Conservation (phyloP, 345 rosid genomes). For the Raphanus raphanistrum region DNA sequence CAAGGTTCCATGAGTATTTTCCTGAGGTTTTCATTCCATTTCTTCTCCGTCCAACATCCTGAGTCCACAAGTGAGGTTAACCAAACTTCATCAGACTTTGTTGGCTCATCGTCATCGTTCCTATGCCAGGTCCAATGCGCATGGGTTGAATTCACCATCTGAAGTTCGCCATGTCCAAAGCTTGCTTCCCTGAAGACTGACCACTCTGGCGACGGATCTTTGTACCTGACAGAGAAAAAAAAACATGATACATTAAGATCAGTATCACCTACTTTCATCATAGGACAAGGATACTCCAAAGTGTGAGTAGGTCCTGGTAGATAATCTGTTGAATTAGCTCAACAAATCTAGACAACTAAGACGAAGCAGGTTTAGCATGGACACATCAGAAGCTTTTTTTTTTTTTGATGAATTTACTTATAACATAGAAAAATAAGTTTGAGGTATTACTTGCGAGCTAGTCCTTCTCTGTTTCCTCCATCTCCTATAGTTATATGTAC, state of each 20-base stretch:
- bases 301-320: not conserved
- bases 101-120: conserved; percentile 94
- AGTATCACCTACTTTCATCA: conserved; percentile 1
- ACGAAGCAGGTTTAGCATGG: not conserved
- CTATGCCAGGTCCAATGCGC: conserved; percentile 97
- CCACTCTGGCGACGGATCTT: conserved; percentile 78
- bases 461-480: conserved; percentile 95
- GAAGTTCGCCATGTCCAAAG: conserved; percentile 93
- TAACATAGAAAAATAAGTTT: not conserved
- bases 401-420: not conserved
- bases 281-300: not conserved
- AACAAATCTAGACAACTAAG: conserved; percentile 7
- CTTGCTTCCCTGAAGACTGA: conserved; percentile 95
- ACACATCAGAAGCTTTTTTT: not conserved
- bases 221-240: conserved; percentile 46
- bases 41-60: conserved; percentile 56
- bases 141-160: conserved; percentile 71
- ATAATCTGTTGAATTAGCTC: conserved; percentile 14
- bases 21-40: conserved; percentile 42
- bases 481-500: conserved; percentile 88
- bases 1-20: conserved; percentile 57
- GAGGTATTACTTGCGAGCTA: conserved; percentile 62
- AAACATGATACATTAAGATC: not conserved
- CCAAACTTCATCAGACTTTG: conserved; percentile 81
- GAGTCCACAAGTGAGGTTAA: conserved; percentile 66